phyloP scores from a whole-genome alignment of 768 basidiomycete genomes.

The Lepiota venenata region DNA sequence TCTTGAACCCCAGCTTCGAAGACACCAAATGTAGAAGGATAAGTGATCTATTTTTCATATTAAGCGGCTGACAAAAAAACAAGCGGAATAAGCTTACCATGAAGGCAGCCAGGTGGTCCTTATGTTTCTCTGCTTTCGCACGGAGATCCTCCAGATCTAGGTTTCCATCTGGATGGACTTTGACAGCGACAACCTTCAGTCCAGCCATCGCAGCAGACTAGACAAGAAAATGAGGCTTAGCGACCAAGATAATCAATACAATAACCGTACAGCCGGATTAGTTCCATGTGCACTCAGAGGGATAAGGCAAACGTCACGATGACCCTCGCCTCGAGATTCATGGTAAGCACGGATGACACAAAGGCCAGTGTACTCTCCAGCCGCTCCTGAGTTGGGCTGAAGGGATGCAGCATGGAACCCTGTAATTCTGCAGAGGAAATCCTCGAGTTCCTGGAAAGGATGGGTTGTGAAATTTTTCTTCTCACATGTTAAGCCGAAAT shows the following conservation, averaged over 20 bases:
- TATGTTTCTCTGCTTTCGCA: constrained; percentile 87
- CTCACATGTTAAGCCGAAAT: constrained; percentile 3
- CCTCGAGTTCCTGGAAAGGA: constrained; percentile 72
- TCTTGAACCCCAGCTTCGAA: constrained; percentile 90
- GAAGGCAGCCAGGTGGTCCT: constrained; percentile 89
- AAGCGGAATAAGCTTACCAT: constrained; percentile 56
- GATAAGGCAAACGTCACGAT: constrained; percentile 90
- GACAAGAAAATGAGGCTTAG: constrained; percentile 14
- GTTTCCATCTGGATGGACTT: constrained; percentile 82
- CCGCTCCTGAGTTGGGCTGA: constrained; percentile 99
- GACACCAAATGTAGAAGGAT: constrained; percentile 96
- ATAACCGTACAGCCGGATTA: constrained; percentile 82
- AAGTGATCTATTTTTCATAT: constrained; percentile 68
- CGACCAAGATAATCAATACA: background rate
- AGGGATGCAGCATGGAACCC: constrained; percentile 95
- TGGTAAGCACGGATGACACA: constrained; percentile 94
- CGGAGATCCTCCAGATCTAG: constrained; percentile 85
- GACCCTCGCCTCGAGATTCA: constrained; percentile 77
- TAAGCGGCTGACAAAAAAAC: constrained; percentile 1
- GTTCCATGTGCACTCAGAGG: constrained; percentile 97
- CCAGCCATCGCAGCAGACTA: constrained; percentile 97
- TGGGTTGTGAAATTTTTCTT: background rate
- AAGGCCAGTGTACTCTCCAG: constrained; percentile 97
- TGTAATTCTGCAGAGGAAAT: constrained; percentile 89
- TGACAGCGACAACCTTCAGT: constrained; percentile 94